These are phyloP conservation scores for Scleroderma citrinum DNA, from an alignment of 768 basidiomycete species.

Conservation along the genomic window DNA sequence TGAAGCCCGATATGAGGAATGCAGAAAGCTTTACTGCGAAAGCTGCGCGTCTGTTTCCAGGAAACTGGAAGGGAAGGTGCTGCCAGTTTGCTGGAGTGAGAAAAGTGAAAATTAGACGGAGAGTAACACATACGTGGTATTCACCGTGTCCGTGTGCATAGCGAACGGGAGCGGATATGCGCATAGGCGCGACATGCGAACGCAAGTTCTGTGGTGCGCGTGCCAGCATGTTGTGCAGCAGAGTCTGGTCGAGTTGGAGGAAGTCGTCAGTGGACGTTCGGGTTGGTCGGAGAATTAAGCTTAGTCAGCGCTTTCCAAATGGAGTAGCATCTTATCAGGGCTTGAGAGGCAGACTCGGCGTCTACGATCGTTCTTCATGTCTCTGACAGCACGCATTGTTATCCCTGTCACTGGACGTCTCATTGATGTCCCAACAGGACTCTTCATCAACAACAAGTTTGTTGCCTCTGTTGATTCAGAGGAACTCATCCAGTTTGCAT, in stretches of 20 bases:
- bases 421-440: constrained; percentile 67
- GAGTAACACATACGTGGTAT: constrained; percentile 43
- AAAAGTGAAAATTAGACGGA: not conserved
- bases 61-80: constrained; percentile 55
- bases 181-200: constrained; percentile 31
- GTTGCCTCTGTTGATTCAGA: constrained; percentile 66
- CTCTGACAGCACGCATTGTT: constrained; percentile 34
- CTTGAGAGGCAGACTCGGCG: too few relatives aligned
- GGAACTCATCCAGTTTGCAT: constrained; percentile 56
- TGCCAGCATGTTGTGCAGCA: constrained; percentile 32
- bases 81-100: constrained; percentile 13
- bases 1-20: constrained; percentile 50
- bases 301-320: too few relatives aligned
- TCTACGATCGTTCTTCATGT: too few relatives aligned
- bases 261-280: too few relatives aligned
- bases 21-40: constrained; percentile 33
- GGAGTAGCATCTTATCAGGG: too few relatives aligned
- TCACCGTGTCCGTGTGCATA: constrained; percentile 43
- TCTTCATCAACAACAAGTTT: constrained; percentile 92
- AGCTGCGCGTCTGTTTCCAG: constrained; percentile 42
- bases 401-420: constrained; percentile 40
- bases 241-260: not conserved
- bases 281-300: too few relatives aligned
- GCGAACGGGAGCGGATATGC: constrained; percentile 28
- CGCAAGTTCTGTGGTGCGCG: constrained; percentile 39